A percentile compares a stretch with the other conserved stretches of the same genome.
Conservation (phyloP, 495 filamentous ascomycete genomes). For the Xylaria flabelliformis region DNA sequence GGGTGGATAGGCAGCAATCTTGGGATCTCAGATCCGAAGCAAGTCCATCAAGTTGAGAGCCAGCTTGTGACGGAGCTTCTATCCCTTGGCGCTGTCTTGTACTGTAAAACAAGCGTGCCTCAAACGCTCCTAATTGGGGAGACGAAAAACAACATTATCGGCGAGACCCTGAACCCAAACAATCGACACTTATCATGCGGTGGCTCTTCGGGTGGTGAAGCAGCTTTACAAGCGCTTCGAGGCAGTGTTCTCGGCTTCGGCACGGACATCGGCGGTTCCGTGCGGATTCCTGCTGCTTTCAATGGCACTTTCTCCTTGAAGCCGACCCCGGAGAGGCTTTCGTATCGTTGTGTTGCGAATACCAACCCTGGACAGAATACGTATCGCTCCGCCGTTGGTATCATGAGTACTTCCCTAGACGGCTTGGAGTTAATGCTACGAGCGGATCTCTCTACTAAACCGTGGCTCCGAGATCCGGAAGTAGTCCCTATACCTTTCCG, state of each 20-base stretch:
- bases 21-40: slow-evolving; percentile 34
- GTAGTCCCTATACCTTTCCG: slow-evolving; percentile 44
- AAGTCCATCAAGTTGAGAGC: slow-evolving; percentile 55
- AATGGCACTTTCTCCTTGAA: slow-evolving; percentile 66
- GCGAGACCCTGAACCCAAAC: slow-evolving; percentile 67
- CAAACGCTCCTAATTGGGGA: slow-evolving; percentile 61
- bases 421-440: slow-evolving; percentile 45
- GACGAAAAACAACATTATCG: slow-evolving; percentile 69
- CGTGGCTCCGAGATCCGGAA: slow-evolving; percentile 39
- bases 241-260: slow-evolving; percentile 56
- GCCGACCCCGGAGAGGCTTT: slow-evolving; percentile 63
- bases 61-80: slow-evolving; percentile 48
- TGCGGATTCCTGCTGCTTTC: slow-evolving; percentile 66
- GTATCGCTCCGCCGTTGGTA: slow-evolving; percentile 38
- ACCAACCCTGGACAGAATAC: slow-evolving; percentile 48
- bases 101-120: slow-evolving; percentile 70
- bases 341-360: slow-evolving; percentile 45
- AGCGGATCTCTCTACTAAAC: slow-evolving; percentile 35
- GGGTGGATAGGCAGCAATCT: slow-evolving; percentile 43
- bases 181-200: slow-evolving; percentile 66
- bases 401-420: slow-evolving; percentile 35
- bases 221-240: slow-evolving; percentile 53
- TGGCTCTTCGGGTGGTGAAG: slow-evolving; percentile 69
- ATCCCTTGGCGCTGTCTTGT: slow-evolving; percentile 60
- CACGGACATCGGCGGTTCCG: slow-evolving; percentile 76